These are phyloP conservation scores for Breviolum minutum DNA, from an alignment of 73 alveolate genomes.

Conservation along the genomic window DNA sequence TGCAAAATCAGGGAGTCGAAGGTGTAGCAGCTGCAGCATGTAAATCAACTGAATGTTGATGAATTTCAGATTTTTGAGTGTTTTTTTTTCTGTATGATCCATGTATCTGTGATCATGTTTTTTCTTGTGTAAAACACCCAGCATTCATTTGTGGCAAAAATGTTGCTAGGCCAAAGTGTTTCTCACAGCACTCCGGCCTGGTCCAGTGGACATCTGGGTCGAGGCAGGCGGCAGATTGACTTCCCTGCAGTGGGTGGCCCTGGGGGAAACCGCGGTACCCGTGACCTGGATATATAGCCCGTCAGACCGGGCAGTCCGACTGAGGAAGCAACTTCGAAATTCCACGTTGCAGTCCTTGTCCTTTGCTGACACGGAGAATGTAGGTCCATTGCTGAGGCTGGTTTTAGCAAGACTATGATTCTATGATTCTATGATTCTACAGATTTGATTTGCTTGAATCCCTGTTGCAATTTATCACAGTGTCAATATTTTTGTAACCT, in stretches of 20 bases:
- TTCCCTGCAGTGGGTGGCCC: too few relatives aligned
- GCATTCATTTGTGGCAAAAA: too few relatives aligned
- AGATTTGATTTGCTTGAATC: too few relatives aligned
- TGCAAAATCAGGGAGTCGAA: neutral
- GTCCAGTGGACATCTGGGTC: constrained; percentile 70
- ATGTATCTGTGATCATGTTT: too few relatives aligned
- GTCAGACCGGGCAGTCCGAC: too few relatives aligned
- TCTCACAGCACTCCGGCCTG: constrained; percentile 73
- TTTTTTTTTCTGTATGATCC: too few relatives aligned
- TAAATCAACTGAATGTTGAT: neutral
- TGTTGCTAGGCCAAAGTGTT: constrained; percentile 11
- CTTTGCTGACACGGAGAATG: constrained; percentile 4
- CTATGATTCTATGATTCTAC: neutral
- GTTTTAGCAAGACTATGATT: neutral
- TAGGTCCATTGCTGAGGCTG: neutral
- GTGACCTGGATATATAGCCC: too few relatives aligned
- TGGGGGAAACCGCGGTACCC: too few relatives aligned
- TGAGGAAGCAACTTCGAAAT: neutral
- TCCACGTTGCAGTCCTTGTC: constrained; percentile 44
- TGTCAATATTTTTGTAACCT: neutral
- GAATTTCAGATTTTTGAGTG: neutral
- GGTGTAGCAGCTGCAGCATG: neutral
- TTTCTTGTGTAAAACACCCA: too few relatives aligned
- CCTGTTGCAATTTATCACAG: neutral
- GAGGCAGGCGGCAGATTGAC: neutral